Evolutionary conservation across 352 stramenopile genomes (phyloP).

Genomic region (Phytophthora tubulina): DNA sequence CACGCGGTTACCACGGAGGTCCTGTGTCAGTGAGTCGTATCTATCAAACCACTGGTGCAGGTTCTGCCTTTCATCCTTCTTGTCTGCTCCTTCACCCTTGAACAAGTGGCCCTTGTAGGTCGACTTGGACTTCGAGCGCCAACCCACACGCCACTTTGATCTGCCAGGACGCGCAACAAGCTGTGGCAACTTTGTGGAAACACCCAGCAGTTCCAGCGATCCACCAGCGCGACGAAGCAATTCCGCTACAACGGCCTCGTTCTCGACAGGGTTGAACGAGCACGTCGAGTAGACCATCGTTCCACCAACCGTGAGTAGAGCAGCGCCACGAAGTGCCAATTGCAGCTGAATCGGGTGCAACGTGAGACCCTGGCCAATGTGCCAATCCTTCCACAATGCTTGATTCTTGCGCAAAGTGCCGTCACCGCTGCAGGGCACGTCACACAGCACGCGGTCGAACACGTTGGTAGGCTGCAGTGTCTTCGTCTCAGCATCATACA

Average conservation of each 20-base stretch:
- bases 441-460: slow-evolving; percentile 98
- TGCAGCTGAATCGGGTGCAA: slow-evolving; percentile 95
- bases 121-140: slow-evolving; percentile 91
- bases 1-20: slow-evolving; percentile 74
- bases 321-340: slow-evolving; percentile 92
- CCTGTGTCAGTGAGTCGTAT: slow-evolving; percentile 66
- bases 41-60: slow-evolving; percentile 84
- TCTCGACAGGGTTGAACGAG: slow-evolving; percentile 98
- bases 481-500: slow-evolving; percentile 64
- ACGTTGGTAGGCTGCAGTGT: slow-evolving; percentile 75
- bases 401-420: slow-evolving; percentile 99
- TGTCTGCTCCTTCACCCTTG: slow-evolving; percentile 27
- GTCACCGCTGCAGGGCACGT: slow-evolving; percentile 98
- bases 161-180: slow-evolving; percentile 66
- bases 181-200: slow-evolving; percentile 63
- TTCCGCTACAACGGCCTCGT: slow-evolving; percentile 98
- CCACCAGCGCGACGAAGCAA: slow-evolving; percentile 91
- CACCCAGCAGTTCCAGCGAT: slow-evolving; percentile 92
- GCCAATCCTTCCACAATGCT: slow-evolving; percentile 95
- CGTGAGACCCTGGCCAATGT: slow-evolving; percentile 89
- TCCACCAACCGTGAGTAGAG: slow-evolving; percentile 92
- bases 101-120: slow-evolving; percentile 84
- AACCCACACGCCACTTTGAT: slow-evolving; percentile 78
- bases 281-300: slow-evolving; percentile 97
- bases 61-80: slow-evolving; percentile 16